Base-by-base conservation (phyloP, 305 asterid genomes). In the Fraxinus greggii region DNA sequence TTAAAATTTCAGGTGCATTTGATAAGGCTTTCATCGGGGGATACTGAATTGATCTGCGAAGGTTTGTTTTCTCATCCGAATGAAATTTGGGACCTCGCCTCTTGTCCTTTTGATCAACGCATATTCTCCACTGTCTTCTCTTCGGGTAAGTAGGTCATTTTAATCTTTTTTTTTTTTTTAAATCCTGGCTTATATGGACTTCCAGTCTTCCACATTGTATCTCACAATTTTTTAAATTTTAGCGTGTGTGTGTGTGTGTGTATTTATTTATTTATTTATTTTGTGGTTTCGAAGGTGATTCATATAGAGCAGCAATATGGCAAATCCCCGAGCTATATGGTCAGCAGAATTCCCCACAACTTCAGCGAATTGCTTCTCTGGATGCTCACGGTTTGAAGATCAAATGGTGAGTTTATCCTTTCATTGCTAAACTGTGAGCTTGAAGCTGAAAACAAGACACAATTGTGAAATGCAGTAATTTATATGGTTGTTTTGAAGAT, bases 311-410 rank as follows among this genome's bases (percentile, higher is more conserved):
- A 81, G 97, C 97, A 29, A 90, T 96, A 63, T 96, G 98, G 98
- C 98, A 91, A 87, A 93, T 95, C 63, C 98, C 97, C 0, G 99
- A 95, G 93, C 83, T 95, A 82, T 95, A 94, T 86, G 98, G 98
- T 81, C 95, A 95, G 85, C 85, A 89, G 69, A 95, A 92, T 86
- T 95, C 98, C 79, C 98, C 99, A 72, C 97, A 95, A 74, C 80
- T 95, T 89, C 97, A 95, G 84, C 88, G 81, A 81, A 85, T 95
- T 42, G 98, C 97, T 77, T 89, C 97, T 82, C 95, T 95, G 54
- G 95, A 95, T 86, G 97, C 90, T 23, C 98, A 94, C 83, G 80
- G 86, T 80, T 80, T 90, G 75, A 95, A 90, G 90, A 93, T 94
- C 82, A 91, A 87, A 88, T 86, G 97, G 97, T 91, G 79, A 83